Evolutionary conservation across 768 basidiomycete species (phyloP).

Genomic region (Lactarius vividus): DNA sequence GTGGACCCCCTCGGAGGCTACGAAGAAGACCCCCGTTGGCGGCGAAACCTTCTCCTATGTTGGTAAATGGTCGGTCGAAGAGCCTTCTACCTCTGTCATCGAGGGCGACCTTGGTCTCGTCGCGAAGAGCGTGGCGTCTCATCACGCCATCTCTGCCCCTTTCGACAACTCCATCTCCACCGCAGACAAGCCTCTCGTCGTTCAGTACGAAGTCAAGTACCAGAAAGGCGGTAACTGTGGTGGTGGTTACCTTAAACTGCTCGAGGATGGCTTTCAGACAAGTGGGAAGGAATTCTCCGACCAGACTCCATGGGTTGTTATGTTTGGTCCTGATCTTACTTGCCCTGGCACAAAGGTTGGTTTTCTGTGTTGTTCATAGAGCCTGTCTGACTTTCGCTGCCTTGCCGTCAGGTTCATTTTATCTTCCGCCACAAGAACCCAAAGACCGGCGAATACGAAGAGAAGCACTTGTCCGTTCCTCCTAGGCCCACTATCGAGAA

Average conservation of each 20-base stretch:
- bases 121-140: slow-evolving; percentile 94
- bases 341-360: slow-evolving; percentile 87
- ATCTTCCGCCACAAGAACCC: slow-evolving; percentile 99
- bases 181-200: slow-evolving; percentile 80
- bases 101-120: slow-evolving; percentile 90
- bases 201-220: slow-evolving; percentile 99
- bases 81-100: slow-evolving; percentile 71
- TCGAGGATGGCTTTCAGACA: slow-evolving; percentile 92
- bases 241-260: slow-evolving; percentile 97
- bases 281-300: slow-evolving; percentile 92
- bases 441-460: slow-evolving; percentile 87
- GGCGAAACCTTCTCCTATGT: slow-evolving; percentile 97
- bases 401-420: slow-evolving; percentile 74
- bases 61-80: slow-evolving; percentile 96
- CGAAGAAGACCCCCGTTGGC: slow-evolving; percentile 95
- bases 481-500: slow-evolving; percentile 88
- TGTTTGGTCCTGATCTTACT: slow-evolving; percentile 97
- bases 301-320: slow-evolving; percentile 91
- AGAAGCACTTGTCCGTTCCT: slow-evolving; percentile 88
- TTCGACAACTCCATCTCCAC: slow-evolving; percentile 79
- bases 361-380: not conserved
- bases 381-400: not conserved
- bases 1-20: slow-evolving; percentile 96
- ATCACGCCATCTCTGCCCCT: slow-evolving; percentile 97
- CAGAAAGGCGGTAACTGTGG: slow-evolving; percentile 99